Conservation (phyloP, 2,329 filamentous ascomycete species). For the Colletotrichum navitas region DNA sequence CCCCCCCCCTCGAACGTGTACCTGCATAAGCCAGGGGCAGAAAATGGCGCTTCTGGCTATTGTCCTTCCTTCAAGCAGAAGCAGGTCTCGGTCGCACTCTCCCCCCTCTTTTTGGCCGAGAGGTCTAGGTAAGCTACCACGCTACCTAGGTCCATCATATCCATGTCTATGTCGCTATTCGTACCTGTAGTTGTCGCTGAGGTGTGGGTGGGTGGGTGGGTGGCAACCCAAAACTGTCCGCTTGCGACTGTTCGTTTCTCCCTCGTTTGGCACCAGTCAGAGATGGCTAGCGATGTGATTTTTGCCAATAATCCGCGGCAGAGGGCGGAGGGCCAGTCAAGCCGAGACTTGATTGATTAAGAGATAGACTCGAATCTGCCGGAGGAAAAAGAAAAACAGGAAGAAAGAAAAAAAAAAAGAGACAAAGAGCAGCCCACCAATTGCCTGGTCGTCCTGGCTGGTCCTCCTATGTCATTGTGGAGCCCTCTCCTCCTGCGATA, state of each 20-base stretch:
- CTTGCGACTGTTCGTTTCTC: slow-evolving; percentile 32
- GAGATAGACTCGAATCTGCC: slow-evolving; percentile 25
- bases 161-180: too few species aligned
- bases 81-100: neutral
- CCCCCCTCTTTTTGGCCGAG: slow-evolving; percentile 30
- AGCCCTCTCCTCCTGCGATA: slow-evolving; percentile 10
- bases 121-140: neutral
- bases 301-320: neutral
- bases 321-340: slow-evolving; percentile 20
- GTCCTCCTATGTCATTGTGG: slow-evolving; percentile 29
- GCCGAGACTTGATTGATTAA: slow-evolving; percentile 22
- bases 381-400: slow-evolving; percentile 17
- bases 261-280: slow-evolving; percentile 33
- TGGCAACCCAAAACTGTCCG: slow-evolving; percentile 22
- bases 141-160: too few species aligned
- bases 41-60: slow-evolving; percentile 40
- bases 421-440: too few species aligned
- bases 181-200: slow-evolving; percentile 7
- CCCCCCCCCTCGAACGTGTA: slow-evolving; percentile 19
- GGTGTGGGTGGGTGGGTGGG: slow-evolving; percentile 22
- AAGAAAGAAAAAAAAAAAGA: too few species aligned
- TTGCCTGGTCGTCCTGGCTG: neutral
- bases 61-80: neutral
- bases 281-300: slow-evolving; percentile 10
- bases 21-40: slow-evolving; percentile 41